A percentile compares a stretch with the other conserved stretches of the same genome.
phyloP scores from a whole-genome alignment of 768 basidiomycete genomes.

The Thelephora aurantiotincta region DNA sequence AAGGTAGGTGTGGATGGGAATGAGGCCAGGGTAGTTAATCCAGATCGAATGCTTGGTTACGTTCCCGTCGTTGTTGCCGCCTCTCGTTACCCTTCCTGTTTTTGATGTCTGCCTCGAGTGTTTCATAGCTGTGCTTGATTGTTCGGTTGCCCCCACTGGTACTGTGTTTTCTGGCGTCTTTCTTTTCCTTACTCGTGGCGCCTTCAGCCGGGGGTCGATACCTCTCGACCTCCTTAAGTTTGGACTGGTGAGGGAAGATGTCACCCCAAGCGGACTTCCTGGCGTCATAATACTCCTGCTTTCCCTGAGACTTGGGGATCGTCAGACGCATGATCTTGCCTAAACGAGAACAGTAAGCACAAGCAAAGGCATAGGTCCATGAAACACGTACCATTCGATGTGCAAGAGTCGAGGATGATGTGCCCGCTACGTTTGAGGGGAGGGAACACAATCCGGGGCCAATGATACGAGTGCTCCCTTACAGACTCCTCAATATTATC shows the following conservation, averaged over 20 bases:
- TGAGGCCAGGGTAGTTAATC: background rate
- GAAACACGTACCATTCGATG: conserved; percentile 46
- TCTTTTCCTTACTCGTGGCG: conserved; percentile 19
- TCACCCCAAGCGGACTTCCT: conserved; percentile 93
- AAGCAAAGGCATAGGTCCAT: background rate
- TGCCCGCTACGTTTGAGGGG: conserved; percentile 88
- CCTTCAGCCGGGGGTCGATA: conserved; percentile 24
- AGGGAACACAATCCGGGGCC: conserved; percentile 89
- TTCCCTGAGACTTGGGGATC: conserved; percentile 89
- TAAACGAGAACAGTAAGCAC: conserved; percentile 17
- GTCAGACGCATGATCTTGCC: conserved; percentile 87
- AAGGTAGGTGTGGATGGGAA: too few relatives aligned
- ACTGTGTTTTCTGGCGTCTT: conserved; percentile 44
- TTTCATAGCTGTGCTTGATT: conserved; percentile 20
- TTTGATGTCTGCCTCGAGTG: conserved; percentile 25
- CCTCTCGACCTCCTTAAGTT: conserved; percentile 60
- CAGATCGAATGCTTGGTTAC: background rate
- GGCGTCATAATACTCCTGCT: conserved; percentile 89
- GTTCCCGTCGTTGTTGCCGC: conserved; percentile 5
- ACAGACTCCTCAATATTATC: conserved; percentile 38
- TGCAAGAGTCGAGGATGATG: conserved; percentile 83
- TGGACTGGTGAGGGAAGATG: conserved; percentile 81
- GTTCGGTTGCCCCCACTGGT: conserved; percentile 13
- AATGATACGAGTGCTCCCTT: conserved; percentile 63
- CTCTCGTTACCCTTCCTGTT: conserved; percentile 22